A percentile compares a stretch with the other conserved stretches of the same genome.
These are phyloP conservation scores for Aspergillus sp. DNA, from an alignment of 2,329 filamentous ascomycete species.

Conservation along the genomic window DNA sequence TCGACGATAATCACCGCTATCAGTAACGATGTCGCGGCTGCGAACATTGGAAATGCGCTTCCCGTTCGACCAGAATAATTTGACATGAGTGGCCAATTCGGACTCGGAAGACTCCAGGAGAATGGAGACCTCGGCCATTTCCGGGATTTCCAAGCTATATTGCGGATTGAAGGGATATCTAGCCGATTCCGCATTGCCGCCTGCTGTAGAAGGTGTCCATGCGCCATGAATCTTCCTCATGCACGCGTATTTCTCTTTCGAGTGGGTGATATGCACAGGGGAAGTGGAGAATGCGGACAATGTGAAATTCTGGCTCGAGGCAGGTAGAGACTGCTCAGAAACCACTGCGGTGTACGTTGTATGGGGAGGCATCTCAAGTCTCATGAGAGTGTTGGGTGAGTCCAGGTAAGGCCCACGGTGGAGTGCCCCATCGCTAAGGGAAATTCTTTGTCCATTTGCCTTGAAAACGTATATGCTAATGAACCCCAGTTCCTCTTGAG, in stretches of 20 bases:
- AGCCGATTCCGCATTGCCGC: slow-evolving; percentile 70
- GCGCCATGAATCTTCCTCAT: slow-evolving; percentile 52
- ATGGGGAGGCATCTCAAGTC: slow-evolving; percentile 53
- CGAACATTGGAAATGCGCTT: slow-evolving; percentile 60
- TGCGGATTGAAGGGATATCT: slow-evolving; percentile 83
- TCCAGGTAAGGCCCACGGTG: slow-evolving; percentile 83
- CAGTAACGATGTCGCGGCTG: slow-evolving; percentile 67
- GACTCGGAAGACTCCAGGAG: slow-evolving; percentile 60
- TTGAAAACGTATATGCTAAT: slow-evolving; percentile 81
- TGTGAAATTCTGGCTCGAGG: slow-evolving; percentile 72
- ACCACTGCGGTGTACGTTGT: slow-evolving; percentile 57
- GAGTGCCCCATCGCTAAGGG: slow-evolving; percentile 62
- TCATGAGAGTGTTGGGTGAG: slow-evolving; percentile 81
- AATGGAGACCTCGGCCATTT: slow-evolving; percentile 57
- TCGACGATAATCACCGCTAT: slow-evolving; percentile 81
- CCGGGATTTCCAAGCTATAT: slow-evolving; percentile 57
- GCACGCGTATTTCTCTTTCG: slow-evolving; percentile 52
- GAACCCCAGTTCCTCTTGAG: slow-evolving; percentile 57
- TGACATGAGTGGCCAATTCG: slow-evolving; percentile 72
- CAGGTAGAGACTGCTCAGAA: slow-evolving; percentile 68
- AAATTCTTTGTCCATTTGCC: slow-evolving; percentile 60
- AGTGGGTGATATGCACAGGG: slow-evolving; percentile 53
- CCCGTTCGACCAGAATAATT: slow-evolving; percentile 69
- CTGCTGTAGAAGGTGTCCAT: slow-evolving; percentile 74
- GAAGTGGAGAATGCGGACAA: slow-evolving; percentile 69